Base-by-base conservation (phyloP, 164 flowering plant genomes). In the Liriodendron chinense region DNA sequence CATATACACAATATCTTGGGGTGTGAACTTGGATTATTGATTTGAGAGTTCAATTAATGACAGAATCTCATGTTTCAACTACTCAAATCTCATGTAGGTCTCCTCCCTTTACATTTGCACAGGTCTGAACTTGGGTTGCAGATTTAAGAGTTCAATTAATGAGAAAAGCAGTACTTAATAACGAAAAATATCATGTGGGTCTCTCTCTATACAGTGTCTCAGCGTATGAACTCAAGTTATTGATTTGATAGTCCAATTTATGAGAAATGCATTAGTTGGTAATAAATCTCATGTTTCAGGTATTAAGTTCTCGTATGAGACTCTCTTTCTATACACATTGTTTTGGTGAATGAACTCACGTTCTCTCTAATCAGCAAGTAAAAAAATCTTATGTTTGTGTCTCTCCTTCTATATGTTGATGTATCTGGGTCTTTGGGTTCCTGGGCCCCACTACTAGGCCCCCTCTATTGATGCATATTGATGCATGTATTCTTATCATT, bases 241-340 rank as follows among this genome's bases (percentile, higher is more conserved):
- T 74, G 65, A 70, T 62, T 80, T 59, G 70, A 67, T 71, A 77
- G 59, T 16, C 57, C 13, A 64, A 59, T 21, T 18, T 61, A 61
- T 12, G 53, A 75, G 69, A 68, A 59, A 68, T 4, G 3, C 43
- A 34, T 34, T 3, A 34, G 6, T 34, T 3, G 5, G 0, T 53
- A 20, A 72, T n/a, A 69, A 68, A 13, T 9, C 18, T 57, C 13
- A 18, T 43, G 71, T 63, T 65, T 20, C 13, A 18, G 22, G 4
- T 18, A 18, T 14, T 66, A 14, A 34, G 47, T 23, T 77, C 47
- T 71, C 59, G 25, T 12, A 49, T 75, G 74, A 68, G 47, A 72
- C 68, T 68, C 68, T 68, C n/a, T 24, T 28, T 47, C 23, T 53
- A 53, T 12, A 53, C 59, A 53, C 10, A 53, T 53, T 53, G 13